Base-by-base conservation (phyloP, 768 basidiomycete species). In the Amanita polypyramis region DNA sequence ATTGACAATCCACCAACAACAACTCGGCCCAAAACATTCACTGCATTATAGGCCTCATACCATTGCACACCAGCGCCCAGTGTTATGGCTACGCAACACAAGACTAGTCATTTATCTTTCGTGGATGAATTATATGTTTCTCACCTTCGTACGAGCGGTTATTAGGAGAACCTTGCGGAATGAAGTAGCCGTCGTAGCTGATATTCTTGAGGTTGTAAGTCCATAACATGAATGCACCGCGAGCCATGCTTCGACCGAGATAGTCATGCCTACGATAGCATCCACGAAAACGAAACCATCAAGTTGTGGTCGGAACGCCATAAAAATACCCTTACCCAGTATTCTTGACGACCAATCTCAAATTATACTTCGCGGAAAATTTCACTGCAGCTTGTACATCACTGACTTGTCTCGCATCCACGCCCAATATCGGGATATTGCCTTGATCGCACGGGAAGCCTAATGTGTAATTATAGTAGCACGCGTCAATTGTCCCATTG, bases 401-500 rank as follows among this genome's bases (percentile, higher is more conserved):
- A 9, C 50, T 45, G 0, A 61, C 61, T 0, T 60, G 60, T 5
- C 65, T 60, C 0, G 68, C 70, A 47, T 74, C 69, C 7, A 71
- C 70, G 1, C 65, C 68, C n/a, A 66, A 51, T 2, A 67, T 59
- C 1, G 75, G 67, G 0, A 73, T 63, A 35, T 64, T 67, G 12
- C 70, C 73, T 52, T 73, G 73, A 2, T 59, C 57, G 48, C 74
- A 75, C 9, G 68, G 63, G 14, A 62, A 40, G 3, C 65, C 68
- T 0, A 70, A 54, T 0, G 62, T 58, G 0, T 67, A 69, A 47
- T 78, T 68, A 37, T 77, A 49, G 32, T 74, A 76, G 66, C 78
- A 82, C 1, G 64, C 68, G 51, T 68, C 68, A 38, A 75, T 70
- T 40, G 71, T 75, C 27, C 69, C 73, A 54, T 74, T 43, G 37